Evolutionary conservation across 2,329 filamentous ascomycete genomes (phyloP), one percentile per base, ranked within the genome.

Genomic region (Cordyceps farinosa): DNA sequence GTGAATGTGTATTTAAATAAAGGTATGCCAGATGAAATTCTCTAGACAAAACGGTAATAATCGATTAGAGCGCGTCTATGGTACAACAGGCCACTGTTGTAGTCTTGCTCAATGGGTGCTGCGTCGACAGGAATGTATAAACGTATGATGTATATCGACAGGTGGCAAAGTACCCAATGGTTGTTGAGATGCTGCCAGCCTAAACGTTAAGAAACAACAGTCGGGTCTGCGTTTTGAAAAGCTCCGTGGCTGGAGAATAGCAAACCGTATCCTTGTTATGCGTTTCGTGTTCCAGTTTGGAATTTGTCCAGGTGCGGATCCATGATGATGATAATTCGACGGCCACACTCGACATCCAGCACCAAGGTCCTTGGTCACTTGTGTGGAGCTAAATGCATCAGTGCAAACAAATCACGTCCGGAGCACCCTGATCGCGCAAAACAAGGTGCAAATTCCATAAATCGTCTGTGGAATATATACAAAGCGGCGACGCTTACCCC

Each of bases 401-500:
- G 50, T 53, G 40, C 40, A 53, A 27, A 45, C 48, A 61, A 57
- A 17, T 61, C 58, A 61, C 58, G 30, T 27, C 58, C 58, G 32
- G 9, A 4, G 11, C 48, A 54, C 40, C n/a, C 40, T 50, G 13
- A 13, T 34, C 13, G 29, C 53, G 57, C 63, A 48, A 66, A 61
- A 15, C 34, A 42, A 45, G 38, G 11, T 59, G 65, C 64, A 69
- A 66, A 68, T 72, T 78, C 77, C 71, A 74, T 76, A 73, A 76
- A 67, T 70, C 69, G 73, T 74, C 72, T 76, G 76, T 76, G 74
- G 74, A 75, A 76, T 80, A 82, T 81, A 79, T 82, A 82, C 80
- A 83, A 77, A 78, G 77, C 77, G 74, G 73, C 73, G 74, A 71
- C 70, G 78, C 80, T 82, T 76, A 82, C 80, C 80, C 80, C 77